These are phyloP conservation scores for Hericium rajendrae DNA, from an alignment of 768 basidiomycete species.

Conservation along the genomic window DNA sequence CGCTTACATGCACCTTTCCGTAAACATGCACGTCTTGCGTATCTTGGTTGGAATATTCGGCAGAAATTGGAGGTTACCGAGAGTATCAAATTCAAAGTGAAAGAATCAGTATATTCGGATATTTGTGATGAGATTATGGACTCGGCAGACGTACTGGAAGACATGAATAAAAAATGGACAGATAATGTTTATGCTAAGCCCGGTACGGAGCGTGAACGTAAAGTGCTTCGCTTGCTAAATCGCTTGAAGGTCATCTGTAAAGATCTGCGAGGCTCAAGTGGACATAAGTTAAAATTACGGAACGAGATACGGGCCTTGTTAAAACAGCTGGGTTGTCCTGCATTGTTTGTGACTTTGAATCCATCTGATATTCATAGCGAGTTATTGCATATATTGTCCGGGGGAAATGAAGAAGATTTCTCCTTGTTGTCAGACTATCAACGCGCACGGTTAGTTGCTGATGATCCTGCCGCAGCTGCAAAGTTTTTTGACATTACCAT, in stretches of 20 bases:
- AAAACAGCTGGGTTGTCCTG: background rate
- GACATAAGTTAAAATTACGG: background rate
- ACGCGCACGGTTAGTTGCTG: conserved; percentile 26
- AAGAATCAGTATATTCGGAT: background rate
- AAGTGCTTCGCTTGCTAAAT: background rate
- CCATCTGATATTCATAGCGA: conserved; percentile 35
- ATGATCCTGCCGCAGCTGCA: conserved; percentile 30
- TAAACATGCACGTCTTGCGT: background rate
- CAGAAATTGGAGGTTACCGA: background rate
- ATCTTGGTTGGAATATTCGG: background rate
- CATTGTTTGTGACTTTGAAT: conserved; percentile 17
- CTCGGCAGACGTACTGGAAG: background rate
- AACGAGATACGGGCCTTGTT: background rate
- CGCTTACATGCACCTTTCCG: background rate
- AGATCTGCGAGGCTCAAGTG: background rate
- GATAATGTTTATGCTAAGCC: background rate
- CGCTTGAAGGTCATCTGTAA: background rate
- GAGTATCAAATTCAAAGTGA: background rate
- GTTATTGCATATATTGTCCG: conserved; percentile 29
- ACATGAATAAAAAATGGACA: background rate
- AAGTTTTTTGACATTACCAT: conserved; percentile 34
- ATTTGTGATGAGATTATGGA: background rate
- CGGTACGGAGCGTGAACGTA: background rate
- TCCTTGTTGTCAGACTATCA: conserved; percentile 18
- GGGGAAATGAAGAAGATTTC: conserved; percentile 28